Conservation (phyloP, 2,329 filamentous ascomycete species). For the Scytalidium lignicola region DNA sequence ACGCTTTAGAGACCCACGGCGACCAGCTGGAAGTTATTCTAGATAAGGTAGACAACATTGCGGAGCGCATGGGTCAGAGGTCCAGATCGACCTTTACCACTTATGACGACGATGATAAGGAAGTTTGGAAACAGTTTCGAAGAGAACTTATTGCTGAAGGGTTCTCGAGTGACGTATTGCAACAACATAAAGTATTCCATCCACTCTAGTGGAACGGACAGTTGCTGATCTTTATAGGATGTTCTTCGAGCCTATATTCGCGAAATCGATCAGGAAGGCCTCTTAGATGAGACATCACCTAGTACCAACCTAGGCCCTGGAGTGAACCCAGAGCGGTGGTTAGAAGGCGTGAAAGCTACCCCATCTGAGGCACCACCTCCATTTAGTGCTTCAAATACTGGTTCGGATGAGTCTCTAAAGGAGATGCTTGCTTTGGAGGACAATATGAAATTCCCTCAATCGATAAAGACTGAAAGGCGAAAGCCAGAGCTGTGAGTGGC, state of each 20-base stretch:
- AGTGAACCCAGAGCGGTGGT: slow-evolving; percentile 19
- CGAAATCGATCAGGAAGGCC: slow-evolving; percentile 50
- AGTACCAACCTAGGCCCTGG: slow-evolving; percentile 22
- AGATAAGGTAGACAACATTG: slow-evolving; percentile 55
- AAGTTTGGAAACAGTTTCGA: slow-evolving; percentile 54
- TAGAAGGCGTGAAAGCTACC: slow-evolving; percentile 13
- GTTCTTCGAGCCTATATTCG: slow-evolving; percentile 56
- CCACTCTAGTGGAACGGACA: slow-evolving; percentile 5
- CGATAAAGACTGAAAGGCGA: slow-evolving; percentile 22
- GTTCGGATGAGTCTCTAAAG: slow-evolving; percentile 17
- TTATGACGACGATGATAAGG: slow-evolving; percentile 40
- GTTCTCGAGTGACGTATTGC: slow-evolving; percentile 49
- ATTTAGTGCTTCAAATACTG: slow-evolving; percentile 15
- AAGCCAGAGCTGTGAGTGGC: slow-evolving; percentile 13
- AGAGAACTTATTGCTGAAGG: slow-evolving; percentile 53
- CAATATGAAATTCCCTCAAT: slow-evolving; percentile 26
- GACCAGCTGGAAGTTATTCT: slow-evolving; percentile 48
- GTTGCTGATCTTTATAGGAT: slow-evolving; percentile 37
- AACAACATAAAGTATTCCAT: slow-evolving; percentile 50
- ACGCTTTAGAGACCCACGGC: slow-evolving; percentile 18
- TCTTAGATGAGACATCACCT: slow-evolving; percentile 41
- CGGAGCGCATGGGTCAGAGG: slow-evolving; percentile 43
- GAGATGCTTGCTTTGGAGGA: slow-evolving; percentile 23
- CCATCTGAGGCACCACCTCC: slow-evolving; percentile 10
- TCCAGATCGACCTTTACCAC: slow-evolving; percentile 29